Percentiles rank a stretch among this genome's conserved stretches.
Conservation (phyloP, 208 protist species). For the Borovskyia barvae region DNA sequence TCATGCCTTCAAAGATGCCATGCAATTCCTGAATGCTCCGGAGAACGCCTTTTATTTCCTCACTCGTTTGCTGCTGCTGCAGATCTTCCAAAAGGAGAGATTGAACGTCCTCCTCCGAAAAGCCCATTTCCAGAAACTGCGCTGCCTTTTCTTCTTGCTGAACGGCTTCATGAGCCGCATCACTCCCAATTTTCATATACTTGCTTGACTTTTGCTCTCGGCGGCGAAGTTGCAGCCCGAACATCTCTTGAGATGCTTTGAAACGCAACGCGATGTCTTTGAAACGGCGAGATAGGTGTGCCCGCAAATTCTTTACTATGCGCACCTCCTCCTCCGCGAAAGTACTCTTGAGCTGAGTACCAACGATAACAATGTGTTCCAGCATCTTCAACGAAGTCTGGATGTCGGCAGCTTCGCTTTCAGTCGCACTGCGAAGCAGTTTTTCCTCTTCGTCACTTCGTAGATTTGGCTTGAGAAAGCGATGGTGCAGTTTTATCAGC, state of each 20-base stretch:
- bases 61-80: constrained; percentile 48
- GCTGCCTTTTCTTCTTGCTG: constrained; percentile 62
- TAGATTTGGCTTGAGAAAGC: constrained; percentile 56
- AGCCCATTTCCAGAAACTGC: constrained; percentile 77
- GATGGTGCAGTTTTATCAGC: constrained; percentile 38
- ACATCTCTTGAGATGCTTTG: constrained; percentile 59
- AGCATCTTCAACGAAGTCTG: constrained; percentile 57
- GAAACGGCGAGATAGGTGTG: constrained; percentile 45
- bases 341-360: constrained; percentile 32
- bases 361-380: constrained; percentile 59
- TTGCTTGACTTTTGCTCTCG: constrained; percentile 45
- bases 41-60: constrained; percentile 81
- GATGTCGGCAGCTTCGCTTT: constrained; percentile 36
- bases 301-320: constrained; percentile 43
- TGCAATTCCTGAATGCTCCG: constrained; percentile 85
- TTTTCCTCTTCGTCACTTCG: constrained; percentile 49
- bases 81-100: constrained; percentile 69
- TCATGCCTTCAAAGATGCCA: constrained; percentile 80
- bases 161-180: constrained; percentile 47
- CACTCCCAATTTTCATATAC: constrained; percentile 62
- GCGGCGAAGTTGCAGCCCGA: constrained; percentile 41
- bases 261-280: constrained; percentile 40
- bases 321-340: constrained; percentile 49
- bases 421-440: constrained; percentile 29
- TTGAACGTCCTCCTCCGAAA: constrained; percentile 74